Base-by-base conservation (phyloP, 495 filamentous ascomycete species). In the Platismatia glauca region DNA sequence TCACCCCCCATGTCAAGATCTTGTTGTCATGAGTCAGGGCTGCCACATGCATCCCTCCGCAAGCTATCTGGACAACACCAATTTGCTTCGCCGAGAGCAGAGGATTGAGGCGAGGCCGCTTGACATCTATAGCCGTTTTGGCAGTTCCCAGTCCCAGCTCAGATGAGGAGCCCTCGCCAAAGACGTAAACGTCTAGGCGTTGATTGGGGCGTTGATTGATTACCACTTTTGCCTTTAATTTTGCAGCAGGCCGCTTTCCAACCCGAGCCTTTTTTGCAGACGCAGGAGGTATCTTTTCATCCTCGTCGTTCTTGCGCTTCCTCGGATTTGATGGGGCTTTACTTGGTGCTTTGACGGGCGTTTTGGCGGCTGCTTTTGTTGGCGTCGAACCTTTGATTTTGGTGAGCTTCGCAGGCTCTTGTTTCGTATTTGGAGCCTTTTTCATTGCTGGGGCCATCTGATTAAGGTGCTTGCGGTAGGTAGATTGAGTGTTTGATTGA, bases 1-100 rank as follows among this genome's bases (percentile, higher is more conserved):
- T 88, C 60, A 87, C 85, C 55, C 85, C 85, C 85, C 85, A 88
- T 27, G 84, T 82, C 55, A 84, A 70, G 65, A 88, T 81, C 65
- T 81, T 76, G 69, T 83, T 84, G 71, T 85, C 82, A 65, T 82
- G 75, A 18, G 83, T 87, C 57, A 87, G 68, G 24, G 83, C 85
- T 39, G 81, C 72, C 53, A 73, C 76, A 71, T 88, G 85, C 85
- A 88, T 88, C 48, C 85, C 85, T 64, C 85, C 85, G 50, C 78
- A 73, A 57, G 80, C 84, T 35, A 88, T 64, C 59, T 83, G 78
- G 7, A 86, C 83, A 56, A 87, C 78, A 22, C 86, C 85, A 39
- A 88, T 81, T 27, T 76, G 75, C 50, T 84, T 79, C 18, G 84
- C 78, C 41, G 73, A 66, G 33, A 89, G 76, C 58, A 77, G 71